Conservation (phyloP, 495 filamentous ascomycete genomes). For the Penicillium macrosclerotiorum region DNA sequence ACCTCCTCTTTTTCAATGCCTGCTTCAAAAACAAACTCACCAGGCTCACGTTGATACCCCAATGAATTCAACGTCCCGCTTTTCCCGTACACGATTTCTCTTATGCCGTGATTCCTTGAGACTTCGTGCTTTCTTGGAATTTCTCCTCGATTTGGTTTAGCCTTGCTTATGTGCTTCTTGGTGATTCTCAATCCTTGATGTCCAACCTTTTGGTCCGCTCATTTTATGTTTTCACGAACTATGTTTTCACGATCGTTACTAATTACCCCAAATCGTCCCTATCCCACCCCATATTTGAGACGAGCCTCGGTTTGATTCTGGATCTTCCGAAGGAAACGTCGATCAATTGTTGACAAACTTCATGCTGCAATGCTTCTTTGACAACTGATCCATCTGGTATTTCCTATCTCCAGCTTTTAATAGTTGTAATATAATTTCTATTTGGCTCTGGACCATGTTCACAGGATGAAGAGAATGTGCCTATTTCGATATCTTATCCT, state of each 20-base stretch:
- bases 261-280: background rate
- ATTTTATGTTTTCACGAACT: conserved; percentile 25
- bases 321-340: background rate
- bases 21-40: background rate
- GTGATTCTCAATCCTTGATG: background rate
- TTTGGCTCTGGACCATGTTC: too few species aligned
- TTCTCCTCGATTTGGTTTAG: conserved; percentile 10
- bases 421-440: conserved; percentile 31
- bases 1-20: background rate
- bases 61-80: conserved; percentile 4
- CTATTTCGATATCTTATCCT: background rate
- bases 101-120: conserved; percentile 8
- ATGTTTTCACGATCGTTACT: conserved; percentile 28
- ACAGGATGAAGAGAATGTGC: too few species aligned
- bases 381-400: conserved; percentile 11
- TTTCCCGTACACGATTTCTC: conserved; percentile 7
- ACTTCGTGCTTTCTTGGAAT: conserved; percentile 3
- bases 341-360: conserved; percentile 18
- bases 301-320: background rate
- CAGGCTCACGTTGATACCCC: background rate
- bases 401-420: conserved; percentile 8
- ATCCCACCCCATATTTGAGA: background rate
- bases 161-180: background rate
- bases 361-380: conserved; percentile 10
- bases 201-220: conserved; percentile 16